Conservation (phyloP, 2,329 filamentous ascomycete species). For the Aspergillus cejpii region DNA sequence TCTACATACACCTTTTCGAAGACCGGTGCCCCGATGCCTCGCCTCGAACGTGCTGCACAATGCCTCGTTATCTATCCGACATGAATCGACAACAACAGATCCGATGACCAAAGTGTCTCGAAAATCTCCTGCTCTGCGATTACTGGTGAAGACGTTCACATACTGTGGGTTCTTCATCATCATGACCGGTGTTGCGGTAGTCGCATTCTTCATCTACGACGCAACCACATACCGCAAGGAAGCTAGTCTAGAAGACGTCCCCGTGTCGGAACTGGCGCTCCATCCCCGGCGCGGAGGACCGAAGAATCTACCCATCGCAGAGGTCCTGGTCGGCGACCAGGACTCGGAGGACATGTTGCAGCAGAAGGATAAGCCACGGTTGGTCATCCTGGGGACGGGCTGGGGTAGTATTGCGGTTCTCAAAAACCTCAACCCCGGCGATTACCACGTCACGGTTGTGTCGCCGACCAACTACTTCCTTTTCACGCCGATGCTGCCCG, state of each 20-base stretch:
- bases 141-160: conserved; percentile 63
- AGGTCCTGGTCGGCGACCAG: conserved; percentile 82
- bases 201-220: conserved; percentile 91
- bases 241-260: conserved; percentile 60
- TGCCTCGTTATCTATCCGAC: conserved; percentile 24
- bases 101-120: conserved; percentile 16
- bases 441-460: conserved; percentile 93
- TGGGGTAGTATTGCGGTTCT: conserved; percentile 91
- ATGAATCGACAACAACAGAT: conserved; percentile 27
- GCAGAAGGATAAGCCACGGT: conserved; percentile 79
- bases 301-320: conserved; percentile 89
- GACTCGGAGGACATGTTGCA: conserved; percentile 63
- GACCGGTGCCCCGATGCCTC: conserved; percentile 20
- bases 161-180: conserved; percentile 69
- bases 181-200: conserved; percentile 60
- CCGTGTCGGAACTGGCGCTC: conserved; percentile 77
- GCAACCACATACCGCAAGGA: conserved; percentile 79
- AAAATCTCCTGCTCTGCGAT: conserved; percentile 39
- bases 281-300: conserved; percentile 76
- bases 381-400: conserved; percentile 88
- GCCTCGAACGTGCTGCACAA: conserved; percentile 17
- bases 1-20: conserved; percentile 20
- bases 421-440: conserved; percentile 80
- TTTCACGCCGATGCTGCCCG: conserved; percentile 96
- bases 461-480: conserved; percentile 95